Base-by-base conservation (phyloP, 2,329 filamentous ascomycete genomes). In the Venturia aucupariae region DNA sequence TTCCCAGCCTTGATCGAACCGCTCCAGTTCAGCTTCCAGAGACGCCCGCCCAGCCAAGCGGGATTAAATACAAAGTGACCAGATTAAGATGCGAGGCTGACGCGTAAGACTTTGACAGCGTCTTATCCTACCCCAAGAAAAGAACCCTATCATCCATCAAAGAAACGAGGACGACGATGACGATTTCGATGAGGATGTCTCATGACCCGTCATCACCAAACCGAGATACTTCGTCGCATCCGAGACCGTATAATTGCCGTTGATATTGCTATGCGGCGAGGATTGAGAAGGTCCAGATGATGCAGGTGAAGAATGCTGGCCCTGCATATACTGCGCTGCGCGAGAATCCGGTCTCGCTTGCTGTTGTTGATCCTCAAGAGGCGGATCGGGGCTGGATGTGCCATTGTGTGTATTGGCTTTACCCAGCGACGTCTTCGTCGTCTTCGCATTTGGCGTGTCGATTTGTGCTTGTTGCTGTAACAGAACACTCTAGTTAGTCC, bases 301-400 rank as follows among this genome's bases (percentile, higher is more conserved):
- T 57, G 51, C 51, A 57, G 51, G 27, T 57, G 51, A 57, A 35
- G 30, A 57, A 57, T 57, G 51, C 27, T 57, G 51, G 27, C 51
- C 51, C 19, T 57, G 30, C 51, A 57, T 57, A 10, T 57, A 35
- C 51, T 57, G 51, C 51, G 27, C 51, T 32, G 51, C 30, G n/a
- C 51, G 51, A 35, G 51, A 57, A 27, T 57, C 51, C 15, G 51
- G 51, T 57, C 51, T 57, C 51, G 51, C 30, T 13, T 57, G 51
- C 5, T 57, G 51, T 57, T 57, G 51, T 57, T 4, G 10, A 22
- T 57, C 51, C n/a, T 57, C 51, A 35, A 17, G 51, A 22, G 15
- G 15, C 51, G 30, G 30, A 35, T 57, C 51, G 8, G 30, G 30
- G 51, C 30, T 35, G 27, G 51, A 4, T 3, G 27, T 57, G 51